Evolutionary conservation across 768 basidiomycete species (phyloP).

Genomic region (Lepiota subincarnata): DNA sequence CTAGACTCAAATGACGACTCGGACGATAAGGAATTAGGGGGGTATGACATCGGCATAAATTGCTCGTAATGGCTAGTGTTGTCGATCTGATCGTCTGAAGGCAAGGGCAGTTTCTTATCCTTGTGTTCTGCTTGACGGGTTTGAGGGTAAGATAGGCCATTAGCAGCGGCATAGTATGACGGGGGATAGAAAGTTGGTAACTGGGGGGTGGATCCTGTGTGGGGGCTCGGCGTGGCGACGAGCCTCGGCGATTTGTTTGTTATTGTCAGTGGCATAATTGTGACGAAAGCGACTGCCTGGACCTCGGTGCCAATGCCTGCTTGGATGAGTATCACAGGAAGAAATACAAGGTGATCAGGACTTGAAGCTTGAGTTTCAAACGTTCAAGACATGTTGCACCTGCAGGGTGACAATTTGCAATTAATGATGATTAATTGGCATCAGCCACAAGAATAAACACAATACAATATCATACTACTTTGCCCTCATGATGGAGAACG

Average conservation of each 20-base stretch:
- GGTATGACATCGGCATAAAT: conserved; percentile 21
- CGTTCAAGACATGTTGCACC: too few relatives aligned
- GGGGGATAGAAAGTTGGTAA: conserved; percentile 6
- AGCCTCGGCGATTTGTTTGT: neutral
- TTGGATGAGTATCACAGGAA: too few relatives aligned
- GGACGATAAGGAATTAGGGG: conserved; percentile 18
- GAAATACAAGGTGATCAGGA: too few relatives aligned
- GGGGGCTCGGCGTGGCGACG: neutral
- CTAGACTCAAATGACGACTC: conserved; percentile 31
- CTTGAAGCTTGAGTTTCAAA: too few relatives aligned
- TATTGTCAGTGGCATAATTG: too few relatives aligned
- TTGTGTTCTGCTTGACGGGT: conserved; percentile 1
- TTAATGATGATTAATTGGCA: too few relatives aligned
- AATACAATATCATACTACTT: too few relatives aligned
- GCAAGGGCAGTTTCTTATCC: neutral
- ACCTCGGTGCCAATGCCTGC: too few relatives aligned
- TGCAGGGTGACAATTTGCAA: too few relatives aligned
- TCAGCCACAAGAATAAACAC: too few relatives aligned
- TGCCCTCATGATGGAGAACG: too few relatives aligned
- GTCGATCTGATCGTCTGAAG: neutral
- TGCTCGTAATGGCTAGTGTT: conserved; percentile 7
- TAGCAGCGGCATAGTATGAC: conserved; percentile 15
- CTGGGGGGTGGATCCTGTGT: neutral
- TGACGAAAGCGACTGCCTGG: too few relatives aligned
- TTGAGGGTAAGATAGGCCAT: conserved; percentile 6